Percentiles rank a stretch among this genome's conserved stretches.
Conservation (phyloP, 805 yeast genomes). For the Brettanomyces anomalus region DNA sequence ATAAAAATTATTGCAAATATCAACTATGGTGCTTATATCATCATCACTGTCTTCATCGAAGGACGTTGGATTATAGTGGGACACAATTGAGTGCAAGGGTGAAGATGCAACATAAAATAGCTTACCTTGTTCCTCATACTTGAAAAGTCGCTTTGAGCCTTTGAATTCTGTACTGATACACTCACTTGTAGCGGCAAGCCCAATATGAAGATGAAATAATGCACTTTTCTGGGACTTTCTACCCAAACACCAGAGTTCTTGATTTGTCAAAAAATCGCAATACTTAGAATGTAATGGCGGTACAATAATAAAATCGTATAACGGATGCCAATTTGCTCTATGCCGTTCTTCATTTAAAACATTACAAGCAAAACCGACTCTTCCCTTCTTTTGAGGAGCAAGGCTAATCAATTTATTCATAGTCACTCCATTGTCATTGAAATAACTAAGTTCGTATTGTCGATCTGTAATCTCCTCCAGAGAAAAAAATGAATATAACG, state of each 20-base stretch:
- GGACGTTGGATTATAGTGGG: constrained; percentile 4
- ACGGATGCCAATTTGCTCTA: constrained; percentile 18
- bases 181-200: constrained; percentile 16
- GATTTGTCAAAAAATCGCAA: constrained; percentile 13
- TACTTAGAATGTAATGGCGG: constrained; percentile 9
- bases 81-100: constrained; percentile 8
- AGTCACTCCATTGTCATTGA: constrained; percentile 18
- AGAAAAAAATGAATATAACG: constrained; percentile 15
- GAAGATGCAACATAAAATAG: constrained; percentile 8
- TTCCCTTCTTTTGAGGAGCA: constrained; percentile 7
- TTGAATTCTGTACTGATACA: constrained; percentile 8
- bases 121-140: constrained; percentile 6
- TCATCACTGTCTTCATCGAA: constrained; percentile 4
- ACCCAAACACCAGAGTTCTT: constrained; percentile 25
- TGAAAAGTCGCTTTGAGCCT: constrained; percentile 9
- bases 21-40: neutral
- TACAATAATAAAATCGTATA: constrained; percentile 17
- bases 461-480: constrained; percentile 13
- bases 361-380: constrained; percentile 10
- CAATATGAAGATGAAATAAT: constrained; percentile 17
- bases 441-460: constrained; percentile 13
- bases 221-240: constrained; percentile 17
- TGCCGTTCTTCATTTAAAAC: constrained; percentile 14
- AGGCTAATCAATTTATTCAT: constrained; percentile 17
- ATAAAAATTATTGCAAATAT: constrained; percentile 4